These are phyloP conservation scores for Danielozyma ontarioensis DNA, from an alignment of 805 yeast genomes.

Conservation along the genomic window DNA sequence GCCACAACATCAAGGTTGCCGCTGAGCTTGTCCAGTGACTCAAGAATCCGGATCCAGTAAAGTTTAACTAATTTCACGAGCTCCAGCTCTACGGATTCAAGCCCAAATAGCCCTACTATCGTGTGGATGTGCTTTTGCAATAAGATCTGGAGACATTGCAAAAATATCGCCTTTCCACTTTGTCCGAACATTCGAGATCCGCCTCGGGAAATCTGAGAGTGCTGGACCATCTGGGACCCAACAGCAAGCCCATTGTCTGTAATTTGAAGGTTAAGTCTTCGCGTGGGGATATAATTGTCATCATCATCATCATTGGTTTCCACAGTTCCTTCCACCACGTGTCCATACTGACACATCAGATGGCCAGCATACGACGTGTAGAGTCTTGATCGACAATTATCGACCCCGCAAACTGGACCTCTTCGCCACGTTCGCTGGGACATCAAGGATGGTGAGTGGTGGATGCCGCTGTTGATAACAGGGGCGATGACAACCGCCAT, in stretches of 20 bases:
- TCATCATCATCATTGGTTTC: constrained; percentile 85
- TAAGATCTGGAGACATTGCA: constrained; percentile 46
- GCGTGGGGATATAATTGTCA: constrained; percentile 45
- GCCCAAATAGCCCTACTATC: constrained; percentile 9
- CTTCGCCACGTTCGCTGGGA: constrained; percentile 40
- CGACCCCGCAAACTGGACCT: constrained; percentile 86
- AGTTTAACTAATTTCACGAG: constrained; percentile 21
- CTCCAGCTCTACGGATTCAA: constrained; percentile 5
- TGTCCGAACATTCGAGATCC: constrained; percentile 38
- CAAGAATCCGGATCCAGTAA: constrained; percentile 22
- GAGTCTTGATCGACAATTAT: constrained; percentile 77
- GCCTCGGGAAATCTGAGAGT: background rate
- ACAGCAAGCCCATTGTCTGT: constrained; percentile 20
- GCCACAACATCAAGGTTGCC: constrained; percentile 26
- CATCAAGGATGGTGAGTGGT: no score
- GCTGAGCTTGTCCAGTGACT: constrained; percentile 7
- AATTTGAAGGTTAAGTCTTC: constrained; percentile 47
- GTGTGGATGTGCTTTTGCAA: constrained; percentile 42
- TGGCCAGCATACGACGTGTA: constrained; percentile 75
- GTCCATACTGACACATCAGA: constrained; percentile 85
- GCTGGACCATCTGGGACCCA: constrained; percentile 2
- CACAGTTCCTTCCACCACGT: constrained; percentile 73
- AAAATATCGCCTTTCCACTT: constrained; percentile 39
- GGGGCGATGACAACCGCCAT: no score
- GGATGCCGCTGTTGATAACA: no score